Evolutionary conservation across 768 basidiomycete species (phyloP), one percentile per base, ranked within the genome.

Genomic region (Daedaleopsis nitida): DNA sequence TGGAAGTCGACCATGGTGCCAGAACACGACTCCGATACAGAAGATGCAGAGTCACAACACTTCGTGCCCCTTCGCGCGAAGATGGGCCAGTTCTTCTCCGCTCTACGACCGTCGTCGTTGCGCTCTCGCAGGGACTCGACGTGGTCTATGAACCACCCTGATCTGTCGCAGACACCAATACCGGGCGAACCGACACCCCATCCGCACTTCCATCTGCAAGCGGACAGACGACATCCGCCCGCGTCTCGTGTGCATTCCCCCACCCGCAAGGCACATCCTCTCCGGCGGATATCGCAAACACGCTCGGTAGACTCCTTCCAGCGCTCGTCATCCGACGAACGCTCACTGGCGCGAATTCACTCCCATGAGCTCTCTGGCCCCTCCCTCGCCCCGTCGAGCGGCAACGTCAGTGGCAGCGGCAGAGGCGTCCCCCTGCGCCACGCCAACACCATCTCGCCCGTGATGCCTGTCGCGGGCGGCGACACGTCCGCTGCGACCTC

Each of bases 1-100:
- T 93, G 86, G 86, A 94, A 92, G 72, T 81, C 88, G 6, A 92
- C 87, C 0, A 78, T 89, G 24, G 69, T 76, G 34, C 81, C 81
- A 16, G 79, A 79, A 13, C 73, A 75, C 1, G 76, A 80, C 24
- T 71, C 75, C 10, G 80, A 78, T 38, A 76, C 75, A 16, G 77
- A 80, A 11, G 74, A 75, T 9, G 56, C 54, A 23, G 70, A 69
- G 17, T 64, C 69, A 1, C 52, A 52, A 14, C 58, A n/a, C 35
- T 70, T 52, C 67, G 70, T 39, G 65, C 69, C 45, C 48, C 68
- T 79, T 34, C 76, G 80, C n/a, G 81, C 75, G 27, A 78, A 79
- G 42, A 77, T 88, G 52, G 77, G 82, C 24, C 81, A 82, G 43
- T 76, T 88, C 55, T 77, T 89, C 56, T 80, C 83, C 58, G 81